Conservation (phyloP, 805 yeast genomes). For the Wickerhamiella spandovensis region DNA sequence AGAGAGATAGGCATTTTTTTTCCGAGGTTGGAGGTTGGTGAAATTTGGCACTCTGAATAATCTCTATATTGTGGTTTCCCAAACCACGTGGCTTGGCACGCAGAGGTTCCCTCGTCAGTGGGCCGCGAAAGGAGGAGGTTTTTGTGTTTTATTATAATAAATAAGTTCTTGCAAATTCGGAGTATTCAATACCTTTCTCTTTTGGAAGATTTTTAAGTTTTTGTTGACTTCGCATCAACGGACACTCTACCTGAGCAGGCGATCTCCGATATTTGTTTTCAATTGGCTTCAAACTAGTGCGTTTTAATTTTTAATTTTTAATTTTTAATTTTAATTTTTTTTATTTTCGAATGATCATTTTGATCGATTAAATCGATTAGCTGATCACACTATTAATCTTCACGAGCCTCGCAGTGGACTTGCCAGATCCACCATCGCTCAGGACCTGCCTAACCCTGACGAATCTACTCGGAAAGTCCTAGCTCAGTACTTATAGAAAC, state of each 20-base stretch:
- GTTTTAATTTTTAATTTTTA: not conserved
- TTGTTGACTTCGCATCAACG: not conserved
- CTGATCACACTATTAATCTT: too few species aligned
- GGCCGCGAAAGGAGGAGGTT: not conserved
- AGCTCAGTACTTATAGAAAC: not conserved
- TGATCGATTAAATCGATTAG: too few species aligned
- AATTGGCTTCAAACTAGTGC: too few species aligned
- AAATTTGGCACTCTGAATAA: not conserved
- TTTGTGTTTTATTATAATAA: too few species aligned
- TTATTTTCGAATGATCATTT: too few species aligned
- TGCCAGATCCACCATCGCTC: not conserved
- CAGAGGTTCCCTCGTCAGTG: too few species aligned
- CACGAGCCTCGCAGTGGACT: not conserved
- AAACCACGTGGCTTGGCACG: not conserved
- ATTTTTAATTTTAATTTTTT: too few species aligned
- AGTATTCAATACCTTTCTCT: not conserved
- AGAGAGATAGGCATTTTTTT: slow-evolving; percentile 35
- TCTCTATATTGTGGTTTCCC: not conserved
- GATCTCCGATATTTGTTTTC: not conserved
- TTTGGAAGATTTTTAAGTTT: not conserved
- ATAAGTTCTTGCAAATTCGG: too few species aligned
- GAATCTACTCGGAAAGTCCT: not conserved
- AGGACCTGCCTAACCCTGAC: not conserved
- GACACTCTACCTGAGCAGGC: too few species aligned
- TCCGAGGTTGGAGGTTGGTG: not conserved